phyloP scores from a whole-genome alignment of 2,329 filamentous ascomycete species.

The Alternaria triticina region DNA sequence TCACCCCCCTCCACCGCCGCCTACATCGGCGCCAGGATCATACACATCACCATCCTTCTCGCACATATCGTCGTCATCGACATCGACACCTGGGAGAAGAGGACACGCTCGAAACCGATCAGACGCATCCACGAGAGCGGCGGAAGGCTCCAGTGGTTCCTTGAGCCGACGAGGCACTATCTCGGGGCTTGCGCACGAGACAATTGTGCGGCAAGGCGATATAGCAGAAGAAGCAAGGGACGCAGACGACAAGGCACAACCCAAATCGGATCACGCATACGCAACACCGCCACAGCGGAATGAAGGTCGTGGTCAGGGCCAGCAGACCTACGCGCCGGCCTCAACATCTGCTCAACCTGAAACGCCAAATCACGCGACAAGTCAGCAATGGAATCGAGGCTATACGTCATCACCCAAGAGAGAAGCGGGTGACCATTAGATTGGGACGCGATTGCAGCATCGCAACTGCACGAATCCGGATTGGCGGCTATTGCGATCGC shows the following conservation, averaged over 20 bases:
- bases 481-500: slow-evolving; percentile 5
- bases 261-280: slow-evolving; percentile 29
- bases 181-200: slow-evolving; percentile 41
- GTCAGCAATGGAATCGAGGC: slow-evolving; percentile 42
- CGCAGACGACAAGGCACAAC: slow-evolving; percentile 27
- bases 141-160: slow-evolving; percentile 38
- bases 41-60: slow-evolving; percentile 60
- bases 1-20: slow-evolving; percentile 59
- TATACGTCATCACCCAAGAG: slow-evolving; percentile 46
- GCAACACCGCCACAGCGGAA: slow-evolving; percentile 29
- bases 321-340: slow-evolving; percentile 32
- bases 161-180: slow-evolving; percentile 43
- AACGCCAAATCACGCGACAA: slow-evolving; percentile 40
- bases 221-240: slow-evolving; percentile 32
- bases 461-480: slow-evolving; percentile 21
- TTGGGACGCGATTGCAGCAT: slow-evolving; percentile 32
- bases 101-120: slow-evolving; percentile 70
- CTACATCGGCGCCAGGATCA: slow-evolving; percentile 56
- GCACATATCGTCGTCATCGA: slow-evolving; percentile 62
- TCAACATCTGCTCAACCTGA: slow-evolving; percentile 41
- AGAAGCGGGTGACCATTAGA: slow-evolving; percentile 46
- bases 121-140: slow-evolving; percentile 60
- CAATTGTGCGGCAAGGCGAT: slow-evolving; percentile 32
- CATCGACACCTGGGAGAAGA: slow-evolving; percentile 62
- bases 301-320: slow-evolving; percentile 32